Conservation (phyloP, 2,329 filamentous ascomycete genomes). For the Tolypocladium cylindrosporum region DNA sequence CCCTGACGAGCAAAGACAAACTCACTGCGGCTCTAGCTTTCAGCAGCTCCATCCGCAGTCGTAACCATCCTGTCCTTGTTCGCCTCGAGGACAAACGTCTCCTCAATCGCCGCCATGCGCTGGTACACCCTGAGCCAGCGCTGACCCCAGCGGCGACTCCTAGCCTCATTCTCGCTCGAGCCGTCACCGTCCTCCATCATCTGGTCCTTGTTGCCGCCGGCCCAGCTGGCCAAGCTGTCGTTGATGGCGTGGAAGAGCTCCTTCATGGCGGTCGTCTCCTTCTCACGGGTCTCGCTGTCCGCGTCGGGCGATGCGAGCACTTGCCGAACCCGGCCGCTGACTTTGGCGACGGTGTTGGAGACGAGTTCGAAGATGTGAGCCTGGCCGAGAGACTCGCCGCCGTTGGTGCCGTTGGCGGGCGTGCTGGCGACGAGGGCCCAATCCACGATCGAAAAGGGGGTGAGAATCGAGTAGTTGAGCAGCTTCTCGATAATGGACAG, state of each 20-base stretch:
- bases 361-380: conserved; percentile 84
- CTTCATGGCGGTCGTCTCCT: conserved; percentile 65
- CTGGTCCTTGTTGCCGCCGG: conserved; percentile 62
- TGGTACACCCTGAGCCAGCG: conserved; percentile 82
- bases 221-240: conserved; percentile 64
- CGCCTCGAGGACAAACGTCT: conserved; percentile 45
- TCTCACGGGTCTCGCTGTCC: conserved; percentile 54
- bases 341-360: conserved; percentile 78
- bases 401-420: conserved; percentile 37
- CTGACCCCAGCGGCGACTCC: conserved; percentile 71
- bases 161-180: conserved; percentile 45
- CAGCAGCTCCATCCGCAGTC: not conserved
- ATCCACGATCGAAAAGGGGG: conserved; percentile 73
- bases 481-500: conserved; percentile 93
- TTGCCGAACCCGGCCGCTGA: conserved; percentile 76
- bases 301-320: conserved; percentile 55
- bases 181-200: conserved; percentile 61
- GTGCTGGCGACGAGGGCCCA: conserved; percentile 66
- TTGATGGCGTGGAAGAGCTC: conserved; percentile 74
- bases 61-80: conserved; percentile 9
- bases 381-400: conserved; percentile 59
- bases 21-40: not conserved
- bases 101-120: conserved; percentile 75
- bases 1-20: not conserved
- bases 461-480: conserved; percentile 92